Base-by-base conservation (phyloP, 169 alveolate genomes). In the Theileria sp. region DNA sequence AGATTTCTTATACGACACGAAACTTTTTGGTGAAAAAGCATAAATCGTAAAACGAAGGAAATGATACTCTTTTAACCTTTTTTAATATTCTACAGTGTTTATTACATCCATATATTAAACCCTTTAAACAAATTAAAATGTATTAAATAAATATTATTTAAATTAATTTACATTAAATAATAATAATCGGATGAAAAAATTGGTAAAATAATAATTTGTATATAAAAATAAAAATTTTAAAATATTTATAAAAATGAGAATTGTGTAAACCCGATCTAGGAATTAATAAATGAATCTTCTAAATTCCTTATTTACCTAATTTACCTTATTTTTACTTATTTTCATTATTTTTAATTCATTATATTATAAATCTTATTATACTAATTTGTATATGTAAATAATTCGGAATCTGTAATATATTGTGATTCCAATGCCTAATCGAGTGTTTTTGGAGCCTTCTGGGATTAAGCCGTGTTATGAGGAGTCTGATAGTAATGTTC, bases 381-480 rank as follows among this genome's bases (percentile, higher is more conserved):
- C 17, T 44, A 44, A 44, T 44, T 44, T 44, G 3, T 8, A 44
- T 4, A 44, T 15, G 17, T 44, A 44, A 44, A 13, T 13, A 44
- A 44, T 44, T n/a, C 1, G 54, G 54, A 15, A 44, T 44, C 8
- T 44, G 54, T 44, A 44, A 44, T 8, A 44, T 44, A 44, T 13
- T 44, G 54, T 7, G 54, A 44, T 44, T 44, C 54, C 54, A 3
- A 83, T 83, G 89, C 75, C 86, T 44, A 75, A 66, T 6, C 25
- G 65, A 25, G 86, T 83, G 50, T 61, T 67, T 51, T 74, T 83
- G 34, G 89, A 83, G 68, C 66, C 91, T n/a, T 60, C 87, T 12
- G 91, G 91, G 17, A 62, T 85, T 23, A 85, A 85, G 26, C 87
- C 87, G 8, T 68, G 68, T 60, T 79, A 67, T 54, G 75, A 64